Evolutionary conservation across 495 filamentous ascomycete genomes (phyloP), one percentile per base, ranked within the genome.

Genomic region (Bacidia gigantensis): DNA sequence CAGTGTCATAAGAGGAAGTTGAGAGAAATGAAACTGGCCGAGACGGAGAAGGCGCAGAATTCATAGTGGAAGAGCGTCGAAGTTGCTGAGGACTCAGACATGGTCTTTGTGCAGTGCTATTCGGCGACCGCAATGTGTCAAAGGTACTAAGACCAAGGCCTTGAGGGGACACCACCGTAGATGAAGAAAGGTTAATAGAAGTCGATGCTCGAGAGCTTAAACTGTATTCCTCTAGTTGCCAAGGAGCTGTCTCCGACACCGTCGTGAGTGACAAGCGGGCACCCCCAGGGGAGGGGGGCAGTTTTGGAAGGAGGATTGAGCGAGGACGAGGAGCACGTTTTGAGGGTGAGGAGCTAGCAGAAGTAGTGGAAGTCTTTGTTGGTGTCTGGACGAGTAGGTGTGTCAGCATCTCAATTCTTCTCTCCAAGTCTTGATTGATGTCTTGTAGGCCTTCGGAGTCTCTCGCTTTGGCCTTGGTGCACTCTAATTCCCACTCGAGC

Each of bases 301-400:
- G 20, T 32, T 48, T 55, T 39, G 57, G 56, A 22, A 64, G 46
- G 7, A 17, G 9, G 57, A 66, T 65, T 47, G 64, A 59, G 17
- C 44, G 53, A 38, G 61, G 61, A 35, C 61, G 57, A 44, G 54
- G 23, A 23, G 49, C 56, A 23, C 50, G 35, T 46, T 60, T 58
- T 18, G 43, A 29, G n/a, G 41, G 51, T 24, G 62, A 64, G 21
- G 54, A 44, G 3, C 53, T 32, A 23, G 54, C 56, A 22, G 59
- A 56, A 23, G 44, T n/a, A 11, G 51, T 12, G 20, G 59, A 56
- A 20, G 56, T 50, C 46, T 60, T 61, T 22, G 58, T 63, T 5
- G 69, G 60, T 22, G 70, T 67, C 11, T 68, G 66, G 2, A 62
- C 69, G 12, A 73, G 48, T 14, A 73, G 50, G 17, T 62, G 62